phyloP scores from a whole-genome alignment of 768 basidiomycete genomes.

The Tulasnella sp. region DNA sequence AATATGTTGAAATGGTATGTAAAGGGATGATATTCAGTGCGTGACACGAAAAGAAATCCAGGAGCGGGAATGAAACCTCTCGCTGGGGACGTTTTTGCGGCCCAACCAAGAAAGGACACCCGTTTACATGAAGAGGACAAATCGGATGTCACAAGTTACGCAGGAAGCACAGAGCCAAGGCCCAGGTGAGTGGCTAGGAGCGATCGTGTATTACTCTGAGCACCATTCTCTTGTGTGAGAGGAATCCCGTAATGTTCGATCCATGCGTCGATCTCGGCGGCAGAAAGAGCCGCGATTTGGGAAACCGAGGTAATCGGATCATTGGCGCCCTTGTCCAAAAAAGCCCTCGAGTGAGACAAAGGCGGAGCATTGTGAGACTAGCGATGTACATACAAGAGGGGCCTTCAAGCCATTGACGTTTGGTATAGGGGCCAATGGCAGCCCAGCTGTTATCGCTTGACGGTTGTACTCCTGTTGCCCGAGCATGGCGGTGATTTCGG shows the following conservation, averaged over 20 bases:
- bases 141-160: not conserved
- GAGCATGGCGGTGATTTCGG: too few species aligned
- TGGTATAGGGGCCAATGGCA: not conserved
- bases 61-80: not conserved
- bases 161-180: not conserved
- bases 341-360: not conserved
- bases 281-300: not conserved
- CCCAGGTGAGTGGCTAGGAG: not conserved
- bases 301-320: not conserved
- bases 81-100: not conserved
- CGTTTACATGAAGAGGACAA: not conserved
- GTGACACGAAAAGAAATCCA: too few species aligned
- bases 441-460: not conserved
- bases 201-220: not conserved
- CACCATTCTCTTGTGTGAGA: not conserved
- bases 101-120: not conserved
- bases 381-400: not conserved
- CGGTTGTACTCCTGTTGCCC: not conserved
- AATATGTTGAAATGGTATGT: too few species aligned
- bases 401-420: not conserved
- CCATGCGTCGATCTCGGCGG: not conserved
- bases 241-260: not conserved
- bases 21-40: too few species aligned
- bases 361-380: not conserved
- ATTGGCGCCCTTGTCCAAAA: not conserved